Evolutionary conservation across 228 moss, liverwort and hornwort species (phyloP).

Genomic region (Sphagnum fallax): DNA sequence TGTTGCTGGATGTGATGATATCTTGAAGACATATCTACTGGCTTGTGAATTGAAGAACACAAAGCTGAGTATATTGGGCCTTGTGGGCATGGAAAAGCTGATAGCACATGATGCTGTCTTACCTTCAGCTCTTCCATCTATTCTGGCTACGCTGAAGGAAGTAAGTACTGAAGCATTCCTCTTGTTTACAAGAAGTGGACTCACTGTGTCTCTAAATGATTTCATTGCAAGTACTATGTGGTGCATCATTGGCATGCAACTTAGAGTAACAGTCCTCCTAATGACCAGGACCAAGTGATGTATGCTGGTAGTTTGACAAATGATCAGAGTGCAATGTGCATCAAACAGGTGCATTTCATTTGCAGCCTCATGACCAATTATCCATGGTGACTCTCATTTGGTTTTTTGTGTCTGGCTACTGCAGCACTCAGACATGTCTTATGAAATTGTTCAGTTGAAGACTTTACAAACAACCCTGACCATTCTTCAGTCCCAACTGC

Average conservation of each 20-base stretch:
- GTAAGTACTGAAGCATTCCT: conserved; percentile 9
- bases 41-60: conserved; percentile 88
- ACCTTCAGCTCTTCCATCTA: conserved; percentile 61
- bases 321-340: no score
- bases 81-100: conserved; percentile 86
- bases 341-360: no score
- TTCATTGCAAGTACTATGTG: background rate
- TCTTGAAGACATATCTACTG: conserved; percentile 78
- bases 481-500: conserved; percentile 90
- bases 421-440: conserved; percentile 78
- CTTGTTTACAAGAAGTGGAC: background rate
- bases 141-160: conserved; percentile 80
- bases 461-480: conserved; percentile 84
- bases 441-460: conserved; percentile 89
- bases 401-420: conserved; percentile 1
- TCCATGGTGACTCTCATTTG: background rate
- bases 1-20: conserved; percentile 74
- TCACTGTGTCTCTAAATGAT: background rate
- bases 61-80: conserved; percentile 87
- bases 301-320: background rate
- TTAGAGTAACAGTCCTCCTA: no score
- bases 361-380: no score
- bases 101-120: conserved; percentile 91
- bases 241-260: no score
- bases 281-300: background rate